phyloP scores from a whole-genome alignment of 2,329 filamentous ascomycete species.

The Talaromyces sp. region DNA sequence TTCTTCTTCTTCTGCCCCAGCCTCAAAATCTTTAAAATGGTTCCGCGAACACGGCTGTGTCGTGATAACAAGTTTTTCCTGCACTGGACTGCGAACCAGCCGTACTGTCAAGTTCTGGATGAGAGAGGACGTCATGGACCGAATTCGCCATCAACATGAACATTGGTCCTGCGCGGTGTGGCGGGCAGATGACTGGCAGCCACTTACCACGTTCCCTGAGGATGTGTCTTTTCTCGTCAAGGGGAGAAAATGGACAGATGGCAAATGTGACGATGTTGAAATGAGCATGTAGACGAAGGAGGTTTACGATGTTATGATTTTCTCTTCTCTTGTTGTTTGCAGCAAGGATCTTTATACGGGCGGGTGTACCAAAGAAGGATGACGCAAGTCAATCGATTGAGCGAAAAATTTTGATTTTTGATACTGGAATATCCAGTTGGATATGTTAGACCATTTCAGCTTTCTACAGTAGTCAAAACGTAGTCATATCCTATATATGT shows the following conservation, averaged over 20 bases:
- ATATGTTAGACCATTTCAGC: no score
- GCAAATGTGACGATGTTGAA: background rate
- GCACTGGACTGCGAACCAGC: background rate
- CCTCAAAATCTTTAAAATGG: background rate
- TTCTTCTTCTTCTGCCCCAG: background rate
- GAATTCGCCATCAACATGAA: background rate
- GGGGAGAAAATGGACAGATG: background rate
- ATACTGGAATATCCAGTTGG: background rate
- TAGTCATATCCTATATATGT: no score
- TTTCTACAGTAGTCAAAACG: no score
- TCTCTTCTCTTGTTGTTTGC: background rate
- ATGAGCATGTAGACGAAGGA: background rate
- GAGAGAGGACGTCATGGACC: constrained; percentile 7
- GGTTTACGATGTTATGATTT: background rate
- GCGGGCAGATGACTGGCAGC: background rate
- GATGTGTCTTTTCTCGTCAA: background rate
- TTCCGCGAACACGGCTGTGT: constrained; percentile 7
- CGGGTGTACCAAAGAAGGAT: background rate
- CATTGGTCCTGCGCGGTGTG: constrained; percentile 3
- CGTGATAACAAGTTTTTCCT: constrained; percentile 5
- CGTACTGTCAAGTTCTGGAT: constrained; percentile 7
- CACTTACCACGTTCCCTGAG: background rate
- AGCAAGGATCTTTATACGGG: background rate
- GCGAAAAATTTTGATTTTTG: background rate
- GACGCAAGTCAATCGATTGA: background rate